A percentile compares a stretch with the other conserved stretches of the same genome.
Evolutionary conservation across 2,329 filamentous ascomycete species (phyloP).

Genomic region (Pestalotiopsis sp.): DNA sequence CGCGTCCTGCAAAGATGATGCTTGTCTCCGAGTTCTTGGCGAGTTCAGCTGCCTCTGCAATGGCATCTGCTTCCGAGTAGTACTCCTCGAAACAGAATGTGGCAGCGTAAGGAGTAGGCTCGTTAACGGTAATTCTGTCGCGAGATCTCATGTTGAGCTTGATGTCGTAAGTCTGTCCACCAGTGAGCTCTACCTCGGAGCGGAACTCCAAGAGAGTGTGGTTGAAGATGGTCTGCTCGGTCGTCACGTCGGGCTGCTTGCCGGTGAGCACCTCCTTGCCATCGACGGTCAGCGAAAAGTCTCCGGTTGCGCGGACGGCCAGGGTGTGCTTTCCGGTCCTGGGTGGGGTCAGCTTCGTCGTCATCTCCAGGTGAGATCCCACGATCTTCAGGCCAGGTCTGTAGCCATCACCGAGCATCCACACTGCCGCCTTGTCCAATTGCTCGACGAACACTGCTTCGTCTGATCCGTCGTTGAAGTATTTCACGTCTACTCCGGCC

Average conservation of each 20-base stretch:
- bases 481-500: constrained; percentile 17
- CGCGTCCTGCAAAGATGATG: constrained; percentile 10
- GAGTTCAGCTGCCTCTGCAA: constrained; percentile 1
- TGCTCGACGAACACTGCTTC: constrained; percentile 17
- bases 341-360: constrained; percentile 15
- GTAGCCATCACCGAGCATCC: constrained; percentile 22
- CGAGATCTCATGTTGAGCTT: constrained; percentile 16
- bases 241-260: constrained; percentile 16
- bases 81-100: constrained; percentile 8
- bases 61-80: neutral
- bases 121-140: constrained; percentile 5
- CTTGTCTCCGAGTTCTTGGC: constrained; percentile 8
- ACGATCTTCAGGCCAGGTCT: constrained; percentile 17
- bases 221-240: constrained; percentile 23
- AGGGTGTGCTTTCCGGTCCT: constrained; percentile 19
- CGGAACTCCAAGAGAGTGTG: constrained; percentile 21
- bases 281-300: constrained; percentile 16
- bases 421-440: constrained; percentile 19
- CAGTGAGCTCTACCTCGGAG: constrained; percentile 14
- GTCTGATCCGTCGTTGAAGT: constrained; percentile 17
- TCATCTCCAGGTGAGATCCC: constrained; percentile 18
- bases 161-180: constrained; percentile 16
- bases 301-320: constrained; percentile 17
- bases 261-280: constrained; percentile 17
- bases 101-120: constrained; percentile 9